Evolutionary conservation across 805 yeast genomes (phyloP).

Genomic region (Kuraishia borneana): DNA sequence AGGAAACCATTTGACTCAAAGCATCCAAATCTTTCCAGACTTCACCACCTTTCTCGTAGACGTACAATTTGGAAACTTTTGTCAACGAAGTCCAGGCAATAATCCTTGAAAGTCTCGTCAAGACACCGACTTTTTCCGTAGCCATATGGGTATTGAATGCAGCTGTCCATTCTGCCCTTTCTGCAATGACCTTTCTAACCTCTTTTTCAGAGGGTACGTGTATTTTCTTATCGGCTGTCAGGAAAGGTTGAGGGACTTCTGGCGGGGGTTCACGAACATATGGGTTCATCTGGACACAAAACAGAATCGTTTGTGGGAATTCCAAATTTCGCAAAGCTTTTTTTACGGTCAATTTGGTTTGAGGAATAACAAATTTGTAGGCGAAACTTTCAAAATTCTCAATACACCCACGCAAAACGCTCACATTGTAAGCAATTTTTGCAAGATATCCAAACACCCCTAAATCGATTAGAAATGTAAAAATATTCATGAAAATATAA

Average conservation of each 20-base stretch:
- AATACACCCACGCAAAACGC: no score
- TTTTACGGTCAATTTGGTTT: constrained; percentile 6
- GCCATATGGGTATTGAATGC: constrained; percentile 27
- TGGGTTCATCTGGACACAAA: constrained; percentile 16
- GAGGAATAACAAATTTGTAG: no score
- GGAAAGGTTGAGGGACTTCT: constrained; percentile 29
- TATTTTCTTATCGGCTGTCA: constrained; percentile 27
- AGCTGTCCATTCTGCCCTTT: constrained; percentile 27
- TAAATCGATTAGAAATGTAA: no score
- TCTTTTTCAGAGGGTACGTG: constrained; percentile 25
- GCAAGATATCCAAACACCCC: no score
- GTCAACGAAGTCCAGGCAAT: constrained; percentile 16
- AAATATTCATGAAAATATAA: no score
- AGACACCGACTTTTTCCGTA: constrained; percentile 26
- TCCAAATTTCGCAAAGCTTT: constrained; percentile 7
- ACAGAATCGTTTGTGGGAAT: constrained; percentile 14
- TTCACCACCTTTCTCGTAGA: constrained; percentile 17
- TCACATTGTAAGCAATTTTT: no score
- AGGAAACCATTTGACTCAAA: constrained; percentile 13
- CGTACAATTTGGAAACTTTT: constrained; percentile 12
- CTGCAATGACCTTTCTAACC: constrained; percentile 16
- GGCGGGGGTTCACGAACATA: constrained; percentile 26
- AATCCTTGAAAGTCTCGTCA: constrained; percentile 23
- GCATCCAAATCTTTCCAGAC: constrained; percentile 15
- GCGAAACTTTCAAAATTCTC: no score